Evolutionary conservation across 108 stramenopile species (phyloP).

Genomic region (Parietichytrium sp.): DNA sequence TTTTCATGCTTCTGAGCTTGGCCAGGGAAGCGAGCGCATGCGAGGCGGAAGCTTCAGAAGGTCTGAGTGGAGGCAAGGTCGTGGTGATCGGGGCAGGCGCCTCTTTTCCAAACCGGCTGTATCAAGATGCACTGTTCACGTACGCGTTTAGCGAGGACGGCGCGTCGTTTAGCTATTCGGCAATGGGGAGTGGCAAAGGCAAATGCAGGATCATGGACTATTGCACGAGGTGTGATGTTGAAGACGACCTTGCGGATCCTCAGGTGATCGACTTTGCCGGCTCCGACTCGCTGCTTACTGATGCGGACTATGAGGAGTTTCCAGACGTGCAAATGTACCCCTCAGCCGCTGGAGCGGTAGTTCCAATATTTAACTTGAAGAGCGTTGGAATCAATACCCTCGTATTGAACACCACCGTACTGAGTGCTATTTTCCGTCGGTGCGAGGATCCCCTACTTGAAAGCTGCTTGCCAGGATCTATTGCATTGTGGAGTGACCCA

Average conservation of each 20-base stretch:
- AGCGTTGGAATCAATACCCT: neutral
- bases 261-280: conserved; percentile 22
- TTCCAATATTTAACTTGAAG: neutral
- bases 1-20: no score
- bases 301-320: neutral
- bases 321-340: conserved; percentile 14
- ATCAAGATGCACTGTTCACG: neutral
- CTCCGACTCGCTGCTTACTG: neutral
- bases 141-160: neutral
- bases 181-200: conserved; percentile 1
- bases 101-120: conserved; percentile 11
- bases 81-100: conserved; percentile 12
- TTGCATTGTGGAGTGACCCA: neutral
- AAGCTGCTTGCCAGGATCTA: neutral
- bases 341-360: conserved; percentile 9
- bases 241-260: no score
- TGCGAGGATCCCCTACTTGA: neutral
- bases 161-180: neutral
- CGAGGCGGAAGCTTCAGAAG: no score
- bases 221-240: no score
- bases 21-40: no score
- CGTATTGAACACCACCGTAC: neutral
- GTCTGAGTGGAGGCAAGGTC: neutral
- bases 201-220: conserved; percentile 13
- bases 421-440: neutral